These are phyloP conservation scores for Athelia sp. DNA, from an alignment of 1,284 basidiomycete genomes.

Conservation along the genomic window DNA sequence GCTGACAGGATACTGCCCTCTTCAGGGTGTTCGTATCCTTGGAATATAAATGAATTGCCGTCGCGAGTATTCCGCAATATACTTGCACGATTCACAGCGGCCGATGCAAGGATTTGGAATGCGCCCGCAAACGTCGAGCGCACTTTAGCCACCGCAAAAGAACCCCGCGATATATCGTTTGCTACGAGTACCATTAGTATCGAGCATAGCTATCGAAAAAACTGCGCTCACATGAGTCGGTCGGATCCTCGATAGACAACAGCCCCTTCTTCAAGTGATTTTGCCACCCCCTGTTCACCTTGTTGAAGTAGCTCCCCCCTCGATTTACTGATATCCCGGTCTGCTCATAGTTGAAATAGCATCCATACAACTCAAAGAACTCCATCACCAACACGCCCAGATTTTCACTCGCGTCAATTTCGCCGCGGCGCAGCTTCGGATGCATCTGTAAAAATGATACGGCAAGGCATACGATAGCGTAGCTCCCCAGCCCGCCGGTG, in stretches of 20 bases:
- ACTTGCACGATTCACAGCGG: slow-evolving; percentile 54
- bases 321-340: slow-evolving; percentile 87
- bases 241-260: slow-evolving; percentile 93
- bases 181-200: slow-evolving; percentile 41
- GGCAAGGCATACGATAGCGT: slow-evolving; percentile 90
- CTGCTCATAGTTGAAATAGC: slow-evolving; percentile 87
- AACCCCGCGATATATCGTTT: slow-evolving; percentile 91
- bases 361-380: slow-evolving; percentile 95
- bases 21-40: slow-evolving; percentile 44
- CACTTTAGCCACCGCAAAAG: slow-evolving; percentile 81
- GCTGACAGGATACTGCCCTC: slow-evolving; percentile 78
- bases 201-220: slow-evolving; percentile 5
- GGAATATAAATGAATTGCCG: slow-evolving; percentile 41
- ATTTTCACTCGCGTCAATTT: slow-evolving; percentile 85
- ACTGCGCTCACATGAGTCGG: slow-evolving; percentile 69
- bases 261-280: slow-evolving; percentile 57
- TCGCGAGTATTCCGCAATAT: slow-evolving; percentile 50
- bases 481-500: slow-evolving; percentile 91
- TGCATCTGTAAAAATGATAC: slow-evolving; percentile 96
- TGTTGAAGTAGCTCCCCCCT: slow-evolving; percentile 84
- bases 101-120: slow-evolving; percentile 75
- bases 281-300: slow-evolving; percentile 76
- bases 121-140: slow-evolving; percentile 84
- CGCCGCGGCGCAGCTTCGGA: slow-evolving; percentile 85
- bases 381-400: slow-evolving; percentile 92